Base-by-base conservation (phyloP, 306 rosid species). In the Notholithocarpus densiflorus region DNA sequence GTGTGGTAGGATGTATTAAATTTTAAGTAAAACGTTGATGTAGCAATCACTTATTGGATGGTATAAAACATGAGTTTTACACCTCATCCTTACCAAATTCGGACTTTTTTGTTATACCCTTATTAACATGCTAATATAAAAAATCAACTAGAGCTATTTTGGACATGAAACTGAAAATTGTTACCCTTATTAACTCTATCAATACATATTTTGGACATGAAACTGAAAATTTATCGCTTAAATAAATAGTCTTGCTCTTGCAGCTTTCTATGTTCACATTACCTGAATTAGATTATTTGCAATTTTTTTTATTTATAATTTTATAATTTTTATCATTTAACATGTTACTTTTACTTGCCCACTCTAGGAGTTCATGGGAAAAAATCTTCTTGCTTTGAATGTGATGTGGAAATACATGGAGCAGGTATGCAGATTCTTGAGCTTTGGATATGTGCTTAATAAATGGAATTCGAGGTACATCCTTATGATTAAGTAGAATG, bases 351-450 rank as follows among this genome's bases (percentile, higher is more conserved):
- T 66, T 74, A n/a, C 75, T 31, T 76, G 73, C 56, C 54, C 43
- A 40, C 79, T 82, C 37, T 75, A 95, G 98, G 97, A 95, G 87
- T 95, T 95, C 90, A 86, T 95, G 93, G 98, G 98, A 80, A 90
- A 94, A 84, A 95, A 91, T 81, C 90, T 95, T 61, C 92, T 95
- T 73, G 98, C 98, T 57, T 71, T 95, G 89, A 95, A 95, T 83
- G 97, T 95, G 89, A 95, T 95, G 98, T 95, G 98, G 98, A 95
- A 95, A 84, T 95, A 89, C 88, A 85, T 80, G 90, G 98, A 95
- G 85, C 98, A 95, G 98, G 98, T 95, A 84, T 43, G 61, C 57
- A 52, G 60, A 80, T 19, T 43, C 79, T 11, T 78, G 43, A 56
- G 57, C 79, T 51, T 43, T 75, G 59, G 29, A 40, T 57, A 31